Base-by-base conservation (phyloP, 768 basidiomycete genomes). In the Phanerochaete sordida region DNA sequence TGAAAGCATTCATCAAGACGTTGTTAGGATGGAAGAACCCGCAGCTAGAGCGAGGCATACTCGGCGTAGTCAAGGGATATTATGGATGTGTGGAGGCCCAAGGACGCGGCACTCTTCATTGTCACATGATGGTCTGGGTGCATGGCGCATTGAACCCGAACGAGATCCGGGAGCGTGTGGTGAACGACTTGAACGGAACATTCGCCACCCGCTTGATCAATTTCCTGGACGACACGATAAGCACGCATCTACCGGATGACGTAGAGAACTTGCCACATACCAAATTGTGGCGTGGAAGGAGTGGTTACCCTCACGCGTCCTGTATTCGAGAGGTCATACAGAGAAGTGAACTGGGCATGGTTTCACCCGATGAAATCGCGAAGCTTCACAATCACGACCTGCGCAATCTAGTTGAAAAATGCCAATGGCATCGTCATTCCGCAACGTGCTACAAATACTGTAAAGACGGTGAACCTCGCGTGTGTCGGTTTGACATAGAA, bases 361-460 rank as follows among this genome's bases (percentile, higher is more conserved):
- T n/a, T n/a, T n/a, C n/a, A n/a, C n/a, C n/a, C n/a, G n/a, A n/a
- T n/a, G n/a, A n/a, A n/a, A n/a, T n/a, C n/a, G n/a, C n/a, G n/a
- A n/a, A n/a, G n/a, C n/a, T 35, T 6, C 13, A 35, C 7, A 35
- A 13, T 35, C 33, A 35, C 13, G 33, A 35, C 33, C 13, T 35
- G 33, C 33, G 13, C 13, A 6, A 13, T 35, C 33, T 35, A 6
- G 13, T 35, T 35, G 33, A 35, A 13, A 35, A 61, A 21, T 75
- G 71, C 46, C 76, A 79, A 51, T 0, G 23, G 6, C 76, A 79
- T 56, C 54, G 24, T 9, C 77, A 79, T 60, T 62, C 68, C 0
- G 27, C 61, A 0, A 77, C 74, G 0, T 79, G 78, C 58, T 78
- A 67, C 61, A 80, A 78, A 57, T 74, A 78, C 60, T 73, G 69